Base-by-base conservation (phyloP, 352 stramenopile genomes). In the Phytophthora podocarpi region DNA sequence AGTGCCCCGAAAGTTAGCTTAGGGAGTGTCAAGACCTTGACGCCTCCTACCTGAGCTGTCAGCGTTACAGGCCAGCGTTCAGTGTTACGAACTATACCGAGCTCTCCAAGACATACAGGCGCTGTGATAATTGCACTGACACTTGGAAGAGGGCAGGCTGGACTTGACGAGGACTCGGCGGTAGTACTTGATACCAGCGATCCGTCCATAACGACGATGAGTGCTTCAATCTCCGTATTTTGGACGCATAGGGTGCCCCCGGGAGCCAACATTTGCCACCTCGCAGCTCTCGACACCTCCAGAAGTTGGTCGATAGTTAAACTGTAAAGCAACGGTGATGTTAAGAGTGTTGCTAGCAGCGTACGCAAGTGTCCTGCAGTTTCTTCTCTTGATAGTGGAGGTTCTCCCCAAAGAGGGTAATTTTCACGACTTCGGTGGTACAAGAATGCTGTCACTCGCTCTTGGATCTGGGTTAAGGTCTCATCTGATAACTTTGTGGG, bases 371-470 rank as follows among this genome's bases (percentile, higher is more conserved):
- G 40, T 15, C 71, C 65, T 16, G 72, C 56, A 2, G 81, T 90
- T 18, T 90, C 78, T 32, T 90, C 78, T 23, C 70, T 57, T 0
- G 62, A 76, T 21, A 87, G 58, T 23, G 62, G 64, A 6, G 72
- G 67, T 5, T 86, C 74, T 26, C 69, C 72, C 81, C 81, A 90
- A 28, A 84, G 76, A 11, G 78, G 78, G 40, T 82, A 87, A 39
- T 80, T 82, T 26, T 90, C 78, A 16, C 76, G 70, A 35, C 53
- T 85, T 54, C 70, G 70, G 27, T 70, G 78, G 59, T 88, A 90
- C 27, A 90, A 41, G 41, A 85, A 75, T 3, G 70, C 54, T 4
- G 64, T 87, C 31, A 88, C 61, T 26, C 76, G 80, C 15, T 88
- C 78, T 41, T 88, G 72, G 11, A 88, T 75, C 12, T 81, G 62